These are phyloP conservation scores for Plasmodium malariae DNA, from an alignment of 169 alveolate genomes.

Conservation along the genomic window DNA sequence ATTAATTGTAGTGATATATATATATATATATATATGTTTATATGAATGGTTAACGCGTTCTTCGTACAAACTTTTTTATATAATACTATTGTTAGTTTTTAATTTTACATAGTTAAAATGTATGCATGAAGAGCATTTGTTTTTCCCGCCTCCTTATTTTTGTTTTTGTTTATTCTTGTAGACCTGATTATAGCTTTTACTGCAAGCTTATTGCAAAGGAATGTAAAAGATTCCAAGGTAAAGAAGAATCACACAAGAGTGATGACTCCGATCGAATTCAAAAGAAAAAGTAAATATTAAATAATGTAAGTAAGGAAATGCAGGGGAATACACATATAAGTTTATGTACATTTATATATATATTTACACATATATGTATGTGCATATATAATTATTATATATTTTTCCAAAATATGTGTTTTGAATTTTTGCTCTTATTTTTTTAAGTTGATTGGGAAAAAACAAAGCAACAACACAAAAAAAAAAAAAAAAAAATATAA, in stretches of 20 bases:
- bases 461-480: conserved; percentile 7
- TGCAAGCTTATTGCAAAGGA: conserved; percentile 15
- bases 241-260: conserved; percentile 41
- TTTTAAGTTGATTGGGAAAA: conserved; percentile 11
- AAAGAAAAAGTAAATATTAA: conserved; percentile 36
- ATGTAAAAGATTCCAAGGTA: conserved; percentile 29
- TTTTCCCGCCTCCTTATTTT: conserved; percentile 12
- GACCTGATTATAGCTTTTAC: conserved; percentile 58
- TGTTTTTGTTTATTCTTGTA: not conserved
- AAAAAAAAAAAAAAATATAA: conserved; percentile 24
- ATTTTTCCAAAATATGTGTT: conserved; percentile 17
- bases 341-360: not conserved
- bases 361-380: no score
- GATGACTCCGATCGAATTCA: conserved; percentile 27
- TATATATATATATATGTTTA: not conserved
- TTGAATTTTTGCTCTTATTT: conserved; percentile 13
- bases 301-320: not conserved
- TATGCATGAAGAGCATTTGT: no score
- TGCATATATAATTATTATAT: not conserved
- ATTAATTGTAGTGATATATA: not conserved
- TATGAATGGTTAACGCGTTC: not conserved
- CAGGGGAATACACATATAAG: not conserved
- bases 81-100: no score
- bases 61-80: no score
- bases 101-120: no score